Evolutionary conservation across 345 rosid species (phyloP).

Genomic region (Punica granatum): DNA sequence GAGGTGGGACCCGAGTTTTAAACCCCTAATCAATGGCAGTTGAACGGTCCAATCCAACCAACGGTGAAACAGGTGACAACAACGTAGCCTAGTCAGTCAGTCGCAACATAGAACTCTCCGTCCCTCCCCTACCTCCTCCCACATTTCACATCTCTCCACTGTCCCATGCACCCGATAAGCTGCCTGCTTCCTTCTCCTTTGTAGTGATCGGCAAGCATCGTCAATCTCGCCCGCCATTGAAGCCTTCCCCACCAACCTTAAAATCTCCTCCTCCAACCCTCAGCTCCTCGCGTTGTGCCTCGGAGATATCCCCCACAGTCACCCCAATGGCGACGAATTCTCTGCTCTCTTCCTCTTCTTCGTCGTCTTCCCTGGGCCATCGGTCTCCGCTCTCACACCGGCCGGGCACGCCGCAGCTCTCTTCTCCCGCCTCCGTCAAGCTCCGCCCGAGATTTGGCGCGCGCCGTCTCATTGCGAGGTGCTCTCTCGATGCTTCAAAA

Average conservation of each 20-base stretch:
- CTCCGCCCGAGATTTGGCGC: not conserved
- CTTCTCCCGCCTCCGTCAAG: not conserved
- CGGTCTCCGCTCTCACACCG: not conserved
- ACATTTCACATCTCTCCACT: too few species aligned
- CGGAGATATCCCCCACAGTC: not conserved
- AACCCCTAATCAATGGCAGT: too few species aligned
- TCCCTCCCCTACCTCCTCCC: not conserved
- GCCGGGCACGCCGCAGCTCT: not conserved
- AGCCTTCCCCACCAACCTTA: not conserved
- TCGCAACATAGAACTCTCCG: not conserved
- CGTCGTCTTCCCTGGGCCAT: not conserved
- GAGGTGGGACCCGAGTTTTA: too few species aligned
- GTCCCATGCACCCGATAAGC: not conserved
- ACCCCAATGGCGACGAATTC: conserved; percentile 1
- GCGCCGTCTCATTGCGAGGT: conserved; percentile 18
- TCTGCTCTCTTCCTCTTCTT: not conserved
- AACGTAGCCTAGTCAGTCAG: too few species aligned
- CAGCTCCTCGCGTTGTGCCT: not conserved
- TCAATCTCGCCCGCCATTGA: not conserved
- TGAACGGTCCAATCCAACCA: too few species aligned
- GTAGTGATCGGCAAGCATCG: not conserved
- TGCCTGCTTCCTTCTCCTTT: not conserved
- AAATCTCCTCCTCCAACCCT: not conserved
- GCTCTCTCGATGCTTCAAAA: conserved; percentile 26
- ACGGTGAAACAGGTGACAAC: too few species aligned